Percentiles rank a stretch among this genome's conserved stretches.
Conservation (phyloP, 768 basidiomycete species). For the Boletus bicolor region DNA sequence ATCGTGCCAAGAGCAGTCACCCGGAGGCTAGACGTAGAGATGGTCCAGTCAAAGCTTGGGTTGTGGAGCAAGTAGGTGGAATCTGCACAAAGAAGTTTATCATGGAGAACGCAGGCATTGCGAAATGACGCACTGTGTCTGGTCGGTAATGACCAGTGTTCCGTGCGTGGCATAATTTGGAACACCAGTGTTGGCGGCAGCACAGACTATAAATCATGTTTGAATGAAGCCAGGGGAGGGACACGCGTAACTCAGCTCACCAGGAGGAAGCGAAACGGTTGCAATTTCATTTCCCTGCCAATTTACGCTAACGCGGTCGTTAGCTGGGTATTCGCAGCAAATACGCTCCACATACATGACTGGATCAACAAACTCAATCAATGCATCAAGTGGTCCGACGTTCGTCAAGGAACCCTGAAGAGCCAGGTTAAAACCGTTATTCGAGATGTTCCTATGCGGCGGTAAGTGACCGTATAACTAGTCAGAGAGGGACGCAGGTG, state of each 20-base stretch:
- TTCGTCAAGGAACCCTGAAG: conserved; percentile 60
- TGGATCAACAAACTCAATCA: conserved; percentile 63
- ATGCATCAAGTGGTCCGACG: conserved; percentile 65
- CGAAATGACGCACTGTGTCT: conserved; percentile 38
- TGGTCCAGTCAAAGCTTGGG: conserved; percentile 64
- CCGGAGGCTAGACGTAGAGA: conserved; percentile 61
- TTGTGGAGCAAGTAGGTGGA: conserved; percentile 63
- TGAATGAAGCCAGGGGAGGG: not conserved
- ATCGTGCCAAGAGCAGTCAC: conserved; percentile 64
- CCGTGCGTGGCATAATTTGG: conserved; percentile 57
- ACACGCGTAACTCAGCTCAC: conserved; percentile 30
- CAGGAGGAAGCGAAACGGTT: conserved; percentile 55
- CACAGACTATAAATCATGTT: conserved; percentile 47
- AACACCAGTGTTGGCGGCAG: conserved; percentile 62
- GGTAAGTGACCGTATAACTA: conserved; percentile 48
- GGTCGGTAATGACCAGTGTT: conserved; percentile 53
- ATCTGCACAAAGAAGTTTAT: conserved; percentile 34
- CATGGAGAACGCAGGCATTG: not conserved
- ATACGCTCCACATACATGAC: conserved; percentile 42
- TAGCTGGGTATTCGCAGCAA: not conserved
- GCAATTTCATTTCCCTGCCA: conserved; percentile 68
- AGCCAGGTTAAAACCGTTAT: conserved; percentile 61
- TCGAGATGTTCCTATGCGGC: conserved; percentile 48
- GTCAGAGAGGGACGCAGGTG: conserved; percentile 31
- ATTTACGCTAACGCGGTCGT: conserved; percentile 41